Base-by-base conservation (phyloP, 1,139 yeast species). In the Magnusiomyces ingens region DNA sequence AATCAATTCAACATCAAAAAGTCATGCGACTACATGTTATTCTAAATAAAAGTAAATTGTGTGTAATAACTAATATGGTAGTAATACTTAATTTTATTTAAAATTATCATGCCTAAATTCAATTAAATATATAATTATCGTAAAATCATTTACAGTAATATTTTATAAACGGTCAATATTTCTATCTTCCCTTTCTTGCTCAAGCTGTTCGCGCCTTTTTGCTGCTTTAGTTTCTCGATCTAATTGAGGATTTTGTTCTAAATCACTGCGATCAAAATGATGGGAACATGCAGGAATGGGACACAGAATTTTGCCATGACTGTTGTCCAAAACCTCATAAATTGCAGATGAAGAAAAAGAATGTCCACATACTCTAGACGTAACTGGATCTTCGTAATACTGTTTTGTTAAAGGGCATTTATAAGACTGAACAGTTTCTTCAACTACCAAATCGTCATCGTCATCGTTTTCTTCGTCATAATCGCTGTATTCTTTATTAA, bases 91-190 rank as follows among this genome's bases (percentile, higher is more conserved):
- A 26, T 26, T 26, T 26, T 8, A 26, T 26, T 26, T 26, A 26
- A 26, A 26, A 26, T 26, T 26, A 26, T 26, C 32, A 8, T 26
- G n/a, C n/a, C n/a, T n/a, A n/a, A n/a, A n/a, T n/a, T n/a, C n/a
- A 26, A 26, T 5, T 26, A 26, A 26, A 26, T 26, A 26, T 8
- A 26, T 26, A 26, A 26, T 26, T 26, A 26, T 26, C 8, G 8
- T 26, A 26, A 26, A 45, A 45, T 21, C 15, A 49, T n/a, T 5
- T 15, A 26, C 15, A 17, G 5, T 15, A 38, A 10, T 12, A 37
- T 17, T 21, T 65, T 66, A 67, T 2, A 75, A 74, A 32, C 59
- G 46, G 32, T 60, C 64, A 17, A 62, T 54, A 37, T 59, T 61
- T 40, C 55, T 54, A 32, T 55, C 41, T 22, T 45, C 48, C 19